Base-by-base conservation (phyloP, 495 filamentous ascomycete species). In the Viridothelium virens region DNA sequence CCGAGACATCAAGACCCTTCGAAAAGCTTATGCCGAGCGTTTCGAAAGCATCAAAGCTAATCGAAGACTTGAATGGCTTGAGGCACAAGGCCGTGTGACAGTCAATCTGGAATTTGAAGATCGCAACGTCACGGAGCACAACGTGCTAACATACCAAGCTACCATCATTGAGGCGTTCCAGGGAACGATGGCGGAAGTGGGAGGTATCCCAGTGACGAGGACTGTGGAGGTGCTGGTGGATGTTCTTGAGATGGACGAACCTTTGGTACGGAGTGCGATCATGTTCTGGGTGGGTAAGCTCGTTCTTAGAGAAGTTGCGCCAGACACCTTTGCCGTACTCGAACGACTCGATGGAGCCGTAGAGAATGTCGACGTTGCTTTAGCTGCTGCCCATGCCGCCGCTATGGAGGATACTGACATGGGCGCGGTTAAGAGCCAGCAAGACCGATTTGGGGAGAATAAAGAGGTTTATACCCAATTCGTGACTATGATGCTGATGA, bases 401-500 rank as follows among this genome's bases (percentile, higher is more conserved):
- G 77, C 79, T 25, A 79, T 80, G 66, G 73, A 78, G 72, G 72
- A 75, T 2, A 79, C 79, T 7, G 75, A 81, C 46, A 63, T 66
- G 34, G 66, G 64, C 2, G 71, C 72, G 0, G 70, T 78, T 12
- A 75, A 70, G 61, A 69, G 68, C 18, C 70, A 73, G 38, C 68
- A 70, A 16, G 76, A 76, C 31, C 41, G 75, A 62, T 63, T 77
- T 14, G 82, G 82, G 74, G 90, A 95, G 79, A 92, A 92, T 72
- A 88, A 88, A 78, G 83, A 84, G 63, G 81, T 96, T 46, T 95
- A 96, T 78, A 89, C 87, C 86, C 86, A 90, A 73, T 97, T 94
- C 73, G 90, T 99, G 66, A 80, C 90, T 62, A 91, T 89, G 56
- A 97, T 99, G 93, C 78, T 99, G 77, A 97, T 90, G 66, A 97